Base-by-base conservation (phyloP, 345 rosid species). In the Capsella bursapastoris region DNA sequence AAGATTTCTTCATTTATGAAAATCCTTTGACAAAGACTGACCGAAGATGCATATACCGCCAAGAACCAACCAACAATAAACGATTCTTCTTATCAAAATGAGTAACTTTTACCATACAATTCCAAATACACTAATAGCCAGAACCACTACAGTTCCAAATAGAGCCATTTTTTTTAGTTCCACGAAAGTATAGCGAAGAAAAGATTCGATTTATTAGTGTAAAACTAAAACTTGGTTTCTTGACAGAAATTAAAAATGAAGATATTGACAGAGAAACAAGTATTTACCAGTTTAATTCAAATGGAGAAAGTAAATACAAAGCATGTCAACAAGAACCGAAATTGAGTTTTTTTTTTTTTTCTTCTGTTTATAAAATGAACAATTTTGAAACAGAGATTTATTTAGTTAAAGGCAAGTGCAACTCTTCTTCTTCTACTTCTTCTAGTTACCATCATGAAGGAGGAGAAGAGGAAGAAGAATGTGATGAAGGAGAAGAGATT, bases 401-500 rank as follows among this genome's bases (percentile, higher is more conserved):
- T 64, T 77, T 28, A 40, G 72, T 64, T 48, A 71, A 76, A 71
- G 68, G 68, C 31, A 49, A 64, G 15, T 57, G 62, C 48, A 49
- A 3, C 14, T 77, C 66, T 64, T 64, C 74, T 55, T 66, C 71
- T 12, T 37, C 9, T 34, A 50, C 27, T 32, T 27, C 70, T 73
- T 66, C 35, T 37, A 31, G 7, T 53, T 48, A 14, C 10, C 71
- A 61, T 25, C 53, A 62, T 51, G 50, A 37, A 16, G 70, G 37
- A 66, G 74, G 13, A 57, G 74, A 22, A 57, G 74, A 69, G 7
- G 25, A 22, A 44, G 63, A 40, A 67, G 43, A 73, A 29, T 25
- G 74, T 44, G 64, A 29, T 14, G 29, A 60, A 65, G 66, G 58
- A 56, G 75, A 49, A 43, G 47, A 69, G 27, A 61, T 84, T 84